Evolutionary conservation across 2,329 filamentous ascomycete genomes (phyloP).

Genomic region (Penicillium sp.): DNA sequence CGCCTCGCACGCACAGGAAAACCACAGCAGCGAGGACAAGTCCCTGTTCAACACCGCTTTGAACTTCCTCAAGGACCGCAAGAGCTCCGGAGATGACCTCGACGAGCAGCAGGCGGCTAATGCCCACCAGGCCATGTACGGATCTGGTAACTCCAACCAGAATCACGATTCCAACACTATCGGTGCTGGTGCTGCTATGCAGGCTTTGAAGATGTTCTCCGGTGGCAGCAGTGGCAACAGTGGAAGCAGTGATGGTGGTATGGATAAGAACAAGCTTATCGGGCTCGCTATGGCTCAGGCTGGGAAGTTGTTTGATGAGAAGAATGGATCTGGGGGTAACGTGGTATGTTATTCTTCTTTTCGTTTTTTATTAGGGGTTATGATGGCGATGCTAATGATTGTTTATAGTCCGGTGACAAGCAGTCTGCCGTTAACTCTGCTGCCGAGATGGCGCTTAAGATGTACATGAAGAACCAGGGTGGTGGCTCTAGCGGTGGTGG

Average conservation of each 20-base stretch:
- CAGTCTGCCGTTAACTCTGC: slow-evolving; percentile 75
- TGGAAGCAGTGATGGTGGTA: slow-evolving; percentile 36
- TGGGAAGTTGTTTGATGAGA: slow-evolving; percentile 69
- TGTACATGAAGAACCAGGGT: slow-evolving; percentile 81
- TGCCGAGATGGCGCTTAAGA: slow-evolving; percentile 82
- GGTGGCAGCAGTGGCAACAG: slow-evolving; percentile 29
- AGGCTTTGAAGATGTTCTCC: slow-evolving; percentile 72
- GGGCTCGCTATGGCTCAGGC: slow-evolving; percentile 86
- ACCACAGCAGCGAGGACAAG: slow-evolving; percentile 53
- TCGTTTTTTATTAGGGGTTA: not conserved
- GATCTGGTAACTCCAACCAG: slow-evolving; percentile 36
- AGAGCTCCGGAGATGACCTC: slow-evolving; percentile 52
- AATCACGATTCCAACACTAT: slow-evolving; percentile 48
- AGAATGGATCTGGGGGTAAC: slow-evolving; percentile 52
- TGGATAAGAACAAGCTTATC: slow-evolving; percentile 75
- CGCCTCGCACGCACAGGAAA: slow-evolving; percentile 53
- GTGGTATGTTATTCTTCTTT: slow-evolving; percentile 42
- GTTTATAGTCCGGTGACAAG: slow-evolving; percentile 63
- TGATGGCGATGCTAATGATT: slow-evolving; percentile 5
- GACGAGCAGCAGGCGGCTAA: slow-evolving; percentile 67
- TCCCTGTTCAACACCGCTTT: slow-evolving; percentile 58
- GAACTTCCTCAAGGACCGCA: slow-evolving; percentile 49
- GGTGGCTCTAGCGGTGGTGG: slow-evolving; percentile 43
- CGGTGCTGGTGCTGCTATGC: slow-evolving; percentile 47
- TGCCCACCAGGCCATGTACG: slow-evolving; percentile 74